Conservation (phyloP, 805 yeast genomes). For the Lipomyces kockii region DNA sequence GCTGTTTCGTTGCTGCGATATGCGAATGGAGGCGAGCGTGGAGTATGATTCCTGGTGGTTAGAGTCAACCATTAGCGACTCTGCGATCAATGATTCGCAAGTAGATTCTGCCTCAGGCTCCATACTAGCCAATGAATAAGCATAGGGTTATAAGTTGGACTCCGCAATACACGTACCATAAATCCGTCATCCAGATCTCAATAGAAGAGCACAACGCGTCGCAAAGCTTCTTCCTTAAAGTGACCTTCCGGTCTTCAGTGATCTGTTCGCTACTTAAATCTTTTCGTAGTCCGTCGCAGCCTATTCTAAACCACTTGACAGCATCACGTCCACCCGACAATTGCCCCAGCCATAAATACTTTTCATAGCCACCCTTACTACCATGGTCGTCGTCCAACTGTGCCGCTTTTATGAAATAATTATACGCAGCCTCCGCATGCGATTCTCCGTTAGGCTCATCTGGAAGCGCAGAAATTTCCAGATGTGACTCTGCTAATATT, state of each 20-base stretch:
- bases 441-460: constrained; percentile 11
- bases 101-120: constrained; percentile 81
- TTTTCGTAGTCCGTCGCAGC: constrained; percentile 58
- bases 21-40: constrained; percentile 80
- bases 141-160: not conserved
- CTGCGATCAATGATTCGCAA: constrained; percentile 73
- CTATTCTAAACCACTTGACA: constrained; percentile 61
- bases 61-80: constrained; percentile 59
- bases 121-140: constrained; percentile 87
- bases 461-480: constrained; percentile 65
- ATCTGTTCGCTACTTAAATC: constrained; percentile 43
- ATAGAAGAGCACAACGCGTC: constrained; percentile 83
- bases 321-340: constrained; percentile 84
- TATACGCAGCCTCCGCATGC: constrained; percentile 75
- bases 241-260: constrained; percentile 39
- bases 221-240: constrained; percentile 62
- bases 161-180: constrained; percentile 25
- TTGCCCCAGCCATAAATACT: constrained; percentile 89
- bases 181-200: constrained; percentile 58
- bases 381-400: constrained; percentile 47
- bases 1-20: constrained; percentile 75
- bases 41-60: constrained; percentile 81
- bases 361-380: constrained; percentile 64
- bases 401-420: constrained; percentile 50
- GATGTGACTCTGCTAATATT: constrained; percentile 69